phyloP scores from a whole-genome alignment of 2,329 filamentous ascomycete genomes.

The Chrysosporium keratinophilum region DNA sequence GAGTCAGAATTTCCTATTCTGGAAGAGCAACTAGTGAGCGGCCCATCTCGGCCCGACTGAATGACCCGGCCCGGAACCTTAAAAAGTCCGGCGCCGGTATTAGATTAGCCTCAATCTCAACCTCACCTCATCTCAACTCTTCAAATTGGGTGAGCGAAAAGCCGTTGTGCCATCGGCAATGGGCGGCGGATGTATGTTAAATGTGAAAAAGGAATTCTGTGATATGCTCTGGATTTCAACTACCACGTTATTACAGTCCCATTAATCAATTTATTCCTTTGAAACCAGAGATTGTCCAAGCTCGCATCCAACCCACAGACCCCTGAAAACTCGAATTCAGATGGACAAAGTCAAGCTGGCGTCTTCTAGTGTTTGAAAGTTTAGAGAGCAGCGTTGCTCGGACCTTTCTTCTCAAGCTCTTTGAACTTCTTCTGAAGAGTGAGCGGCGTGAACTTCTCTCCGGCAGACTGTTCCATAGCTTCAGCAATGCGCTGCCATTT shows the following conservation, averaged over 20 bases:
- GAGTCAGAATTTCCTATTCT: neutral
- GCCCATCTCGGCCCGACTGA: neutral
- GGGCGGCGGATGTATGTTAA: no score
- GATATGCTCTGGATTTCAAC: no score
- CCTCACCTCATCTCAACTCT: no score
- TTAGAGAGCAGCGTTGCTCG: neutral
- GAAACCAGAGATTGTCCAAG: neutral
- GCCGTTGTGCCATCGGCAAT: no score
- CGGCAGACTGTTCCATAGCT: constrained; percentile 24
- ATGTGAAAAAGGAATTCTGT: no score
- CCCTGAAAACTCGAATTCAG: neutral
- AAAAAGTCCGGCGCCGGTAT: neutral
- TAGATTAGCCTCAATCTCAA: no score
- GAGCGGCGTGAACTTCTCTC: constrained; percentile 26
- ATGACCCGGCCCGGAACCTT: neutral
- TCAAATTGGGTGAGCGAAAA: no score
- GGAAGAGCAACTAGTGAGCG: neutral
- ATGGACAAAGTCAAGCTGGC: neutral
- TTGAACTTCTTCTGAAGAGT: constrained; percentile 34
- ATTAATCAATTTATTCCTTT: neutral
- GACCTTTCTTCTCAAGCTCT: constrained; percentile 26
- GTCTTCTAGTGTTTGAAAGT: neutral
- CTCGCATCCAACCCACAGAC: neutral
- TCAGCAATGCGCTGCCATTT: constrained; percentile 33
- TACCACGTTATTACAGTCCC: no score